Percentiles rank a stretch among this genome's conserved stretches.
Conservation (phyloP, 108 stramenopile genomes). For the Mediolabrus comicus region DNA sequence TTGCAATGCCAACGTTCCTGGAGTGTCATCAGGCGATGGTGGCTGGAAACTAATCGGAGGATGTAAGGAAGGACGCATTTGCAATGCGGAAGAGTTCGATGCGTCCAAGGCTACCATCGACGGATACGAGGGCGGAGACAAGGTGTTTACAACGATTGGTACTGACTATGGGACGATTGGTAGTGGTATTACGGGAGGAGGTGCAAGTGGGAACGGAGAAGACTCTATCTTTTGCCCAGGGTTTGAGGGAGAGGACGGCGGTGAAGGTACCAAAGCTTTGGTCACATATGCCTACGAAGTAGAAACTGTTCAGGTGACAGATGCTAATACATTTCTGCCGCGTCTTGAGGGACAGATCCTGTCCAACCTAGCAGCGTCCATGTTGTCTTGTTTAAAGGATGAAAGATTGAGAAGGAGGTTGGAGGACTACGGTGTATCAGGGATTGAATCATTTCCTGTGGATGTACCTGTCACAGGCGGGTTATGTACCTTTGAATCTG, state of each 20-base stretch:
- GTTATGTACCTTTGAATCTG: slow-evolving; percentile 16
- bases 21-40: neutral
- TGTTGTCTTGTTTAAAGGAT: slow-evolving; percentile 11
- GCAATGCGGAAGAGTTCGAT: neutral
- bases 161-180: neutral
- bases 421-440: neutral
- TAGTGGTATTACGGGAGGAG: neutral
- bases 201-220: neutral
- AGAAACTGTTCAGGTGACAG: slow-evolving; percentile 22
- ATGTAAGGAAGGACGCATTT: neutral
- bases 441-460: slow-evolving; percentile 9
- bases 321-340: slow-evolving; percentile 11
- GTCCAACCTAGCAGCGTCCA: slow-evolving; percentile 11
- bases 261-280: neutral
- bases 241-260: neutral
- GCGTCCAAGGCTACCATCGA: neutral
- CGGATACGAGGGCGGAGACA: neutral
- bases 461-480: slow-evolving; percentile 21
- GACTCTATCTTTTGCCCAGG: neutral
- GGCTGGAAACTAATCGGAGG: neutral
- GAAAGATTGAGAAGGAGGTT: neutral
- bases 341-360: slow-evolving; percentile 21
- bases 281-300: slow-evolving; percentile 35
- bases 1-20: neutral
- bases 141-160: neutral